Evolutionary conservation across 495 filamentous ascomycete species (phyloP), one percentile per base, ranked within the genome.

Genomic region (Trichocladium antarcticum): DNA sequence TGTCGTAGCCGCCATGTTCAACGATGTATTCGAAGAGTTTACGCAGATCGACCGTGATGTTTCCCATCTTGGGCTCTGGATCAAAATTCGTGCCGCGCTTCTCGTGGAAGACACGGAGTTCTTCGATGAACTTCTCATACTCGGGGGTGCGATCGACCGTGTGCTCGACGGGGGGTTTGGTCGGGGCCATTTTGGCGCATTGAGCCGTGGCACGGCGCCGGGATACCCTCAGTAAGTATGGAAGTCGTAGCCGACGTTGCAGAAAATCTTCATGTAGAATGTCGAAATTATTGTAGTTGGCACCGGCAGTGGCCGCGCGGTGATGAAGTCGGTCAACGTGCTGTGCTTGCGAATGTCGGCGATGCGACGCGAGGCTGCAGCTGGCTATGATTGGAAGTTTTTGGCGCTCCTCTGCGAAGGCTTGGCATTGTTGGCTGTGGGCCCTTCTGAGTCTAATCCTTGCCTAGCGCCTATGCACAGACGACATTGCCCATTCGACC

Each of bases 1-100:
- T 80, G 65, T 92, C 86, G 60, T 92, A 92, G 45, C 86, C 86
- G 37, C 86, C 86, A 41, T 80, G 75, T 3, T 75, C 71, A 35
- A 79, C 70, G 12, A 90, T 83, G 37, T 73, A 69, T 24, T 83
- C 79, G 69, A 81, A 90, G 19, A 89, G 69, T 45, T 80, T 76
- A 51, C 78, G 67, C 6, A 92, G 70, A 47, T 90, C 83, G 51
- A 89, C 75, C 36, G 78, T 77, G 45, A 78, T 77, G 49, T 68
- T 73, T 36, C 84, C 85, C 51, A 90, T 77, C 62, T 80, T 80
- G 16, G 86, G 85, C 60, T 85, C 79, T 29, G 75, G 73, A 24
- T 87, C 84, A 49, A 90, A 75, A 42, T 63, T 64, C 6, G 85
- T 89, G 42, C 84, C 84, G 62, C 84, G 74, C 59, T 83, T 75